Evolutionary conservation across 208 protist species (phyloP), one percentile per base, ranked within the genome.

Genomic region (Acanthamoeba healyi): DNA sequence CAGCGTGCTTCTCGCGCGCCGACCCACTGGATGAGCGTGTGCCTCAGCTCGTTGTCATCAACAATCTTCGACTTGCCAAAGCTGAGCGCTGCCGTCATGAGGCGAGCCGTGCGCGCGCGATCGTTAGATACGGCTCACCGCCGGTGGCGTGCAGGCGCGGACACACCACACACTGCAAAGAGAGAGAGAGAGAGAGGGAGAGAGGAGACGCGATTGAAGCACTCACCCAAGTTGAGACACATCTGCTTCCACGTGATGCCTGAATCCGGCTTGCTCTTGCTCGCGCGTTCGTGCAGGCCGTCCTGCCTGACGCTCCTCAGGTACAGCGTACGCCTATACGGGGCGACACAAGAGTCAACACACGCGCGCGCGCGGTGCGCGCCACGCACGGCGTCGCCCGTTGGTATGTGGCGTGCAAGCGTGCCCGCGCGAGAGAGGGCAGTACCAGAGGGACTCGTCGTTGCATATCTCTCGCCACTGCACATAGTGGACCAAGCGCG

Each of bases 71-170:
- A 77, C 29, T 77, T 32, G 1, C 34, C 67, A 77, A 77, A 77
- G 67, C 42, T 77, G 67, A 77, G 67, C 67, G 67, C 67, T 77
- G 67, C 42, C 29, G 46, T 51, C 61, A 22, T 26, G 61, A 32
- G 10, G 61, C 3, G 61, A 2, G 32, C 6, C 2, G 24, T n/a
- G 61, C 22, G 22, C n/a, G 61, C n/a, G 58, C 1, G 61, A 14
- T 9, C n/a, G 61, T 38, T n/a, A n/a, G n/a, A n/a, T n/a, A n/a
- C n/a, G n/a, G n/a, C n/a, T n/a, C n/a, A n/a, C n/a, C n/a, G n/a
- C n/a, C n/a, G 61, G 2, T 70, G n/a, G 2, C 7, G 61, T 61
- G 54, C 54, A 22, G 6, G 49, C 9, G 54, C 54, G 54, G 54
- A n/a, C n/a, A n/a, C n/a, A n/a, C n/a, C n/a, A n/a, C n/a, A n/a